phyloP scores from a whole-genome alignment of 2,329 filamentous ascomycete species.

The Botryotinia convoluta region DNA sequence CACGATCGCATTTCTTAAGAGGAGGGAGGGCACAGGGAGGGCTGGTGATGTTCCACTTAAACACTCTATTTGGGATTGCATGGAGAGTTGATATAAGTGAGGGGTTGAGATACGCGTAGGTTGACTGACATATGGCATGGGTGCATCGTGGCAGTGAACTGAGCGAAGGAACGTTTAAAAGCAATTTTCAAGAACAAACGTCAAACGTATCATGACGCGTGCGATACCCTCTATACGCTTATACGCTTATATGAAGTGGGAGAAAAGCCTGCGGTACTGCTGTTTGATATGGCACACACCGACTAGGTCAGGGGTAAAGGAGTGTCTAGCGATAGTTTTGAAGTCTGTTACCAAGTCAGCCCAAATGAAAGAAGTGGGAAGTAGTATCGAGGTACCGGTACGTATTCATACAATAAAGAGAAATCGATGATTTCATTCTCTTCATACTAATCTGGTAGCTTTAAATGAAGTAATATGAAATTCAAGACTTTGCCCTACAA shows the following conservation, averaged over 20 bases:
- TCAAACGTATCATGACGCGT: background rate
- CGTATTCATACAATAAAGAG: background rate
- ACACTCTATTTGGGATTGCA: slow-evolving; percentile 1
- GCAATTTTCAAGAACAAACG: background rate
- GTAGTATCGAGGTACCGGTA: background rate
- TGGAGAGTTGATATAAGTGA: background rate
- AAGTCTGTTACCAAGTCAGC: background rate
- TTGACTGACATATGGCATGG: background rate
- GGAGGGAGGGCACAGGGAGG: too few species aligned
- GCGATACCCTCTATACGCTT: background rate
- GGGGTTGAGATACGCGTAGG: background rate
- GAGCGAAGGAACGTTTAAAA: background rate
- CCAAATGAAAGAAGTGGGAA: background rate
- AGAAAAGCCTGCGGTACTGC: background rate
- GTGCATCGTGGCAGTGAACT: background rate
- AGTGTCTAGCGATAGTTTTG: background rate
- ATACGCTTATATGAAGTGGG: background rate
- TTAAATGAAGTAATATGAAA: background rate
- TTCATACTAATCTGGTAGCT: background rate
- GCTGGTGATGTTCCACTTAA: background rate
- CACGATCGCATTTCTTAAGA: background rate
- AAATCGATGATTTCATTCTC: slow-evolving; percentile 4
- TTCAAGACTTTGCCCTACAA: background rate
- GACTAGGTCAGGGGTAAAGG: slow-evolving; percentile 5
- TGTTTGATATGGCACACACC: background rate